Base-by-base conservation (phyloP, 371 early-diverging fungal species). In the Mucor indicus region DNA sequence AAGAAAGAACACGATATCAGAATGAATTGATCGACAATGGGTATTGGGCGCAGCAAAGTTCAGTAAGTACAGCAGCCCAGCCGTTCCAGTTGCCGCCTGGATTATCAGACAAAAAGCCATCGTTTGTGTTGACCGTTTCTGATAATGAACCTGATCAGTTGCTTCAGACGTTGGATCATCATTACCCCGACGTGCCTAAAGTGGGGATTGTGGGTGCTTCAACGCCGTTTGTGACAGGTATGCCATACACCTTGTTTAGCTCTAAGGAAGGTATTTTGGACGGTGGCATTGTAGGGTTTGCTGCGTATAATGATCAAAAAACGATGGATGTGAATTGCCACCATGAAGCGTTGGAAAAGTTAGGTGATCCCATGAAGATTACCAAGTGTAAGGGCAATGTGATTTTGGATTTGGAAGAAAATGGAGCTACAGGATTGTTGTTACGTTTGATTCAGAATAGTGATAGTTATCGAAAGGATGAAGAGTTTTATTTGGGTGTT, bases 321-420 rank as follows among this genome's bases (percentile, higher is more conserved):
- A 50, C 6, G 1, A 35, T 12, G 1, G n/a, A 22, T 13, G 38
- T 67, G 1, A 30, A 38, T 0, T 24, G 79, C 0, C 55, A 62
- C 0, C 75, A 75, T 47, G 51, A 69, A 0, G 64, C 73, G n/a
- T 51, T 84, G 50, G 71, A 70, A 15, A 53, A 63, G 2, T 27
- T 85, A 21, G 84, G 85, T 4, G 60, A 72, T 9, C 73, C 78
- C 6, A 54, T 80, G 56, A 73, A 67, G 36, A 81, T 84, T 37
- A 83, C 83, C 6, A 73, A 72, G 25, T 85, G 82, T 42, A 79
- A 81, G 4, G 90, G 90, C 3, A 90, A 90, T 57, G 79, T 90
- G 17, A 84, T 90, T 36, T 42, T 85, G 36, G 79, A 82, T 53
- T 50, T 90, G 36, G 84, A 86, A 54, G 75, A 71, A 35, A 57